A percentile compares a stretch with the other conserved stretches of the same genome.
phyloP scores from a whole-genome alignment of 805 yeast species.

The Schwanniomyces polymorphus region DNA sequence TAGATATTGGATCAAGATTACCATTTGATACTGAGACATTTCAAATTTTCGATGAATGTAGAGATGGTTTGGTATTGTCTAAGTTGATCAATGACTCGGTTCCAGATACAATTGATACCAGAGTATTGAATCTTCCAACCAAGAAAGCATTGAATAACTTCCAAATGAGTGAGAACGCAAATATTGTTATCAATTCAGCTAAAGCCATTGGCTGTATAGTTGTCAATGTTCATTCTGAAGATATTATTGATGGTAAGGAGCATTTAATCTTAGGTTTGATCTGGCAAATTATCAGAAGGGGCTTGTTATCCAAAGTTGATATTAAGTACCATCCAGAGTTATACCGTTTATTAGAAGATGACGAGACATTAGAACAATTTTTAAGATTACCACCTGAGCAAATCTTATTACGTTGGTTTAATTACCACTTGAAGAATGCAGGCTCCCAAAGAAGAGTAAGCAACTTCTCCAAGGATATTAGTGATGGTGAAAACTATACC shows the following conservation, averaged over 20 bases:
- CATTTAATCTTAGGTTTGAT: constrained; percentile 88
- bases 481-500: constrained; percentile 95
- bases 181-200: constrained; percentile 96
- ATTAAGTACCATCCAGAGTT: constrained; percentile 95
- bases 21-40: constrained; percentile 94
- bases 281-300: constrained; percentile 98
- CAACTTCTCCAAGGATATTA: constrained; percentile 84
- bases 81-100: constrained; percentile 96
- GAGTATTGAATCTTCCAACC: constrained; percentile 90
- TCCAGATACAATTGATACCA: constrained; percentile 96
- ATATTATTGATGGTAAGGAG: constrained; percentile 90
- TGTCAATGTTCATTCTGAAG: constrained; percentile 95
- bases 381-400: constrained; percentile 97
- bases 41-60: constrained; percentile 94
- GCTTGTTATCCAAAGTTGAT: constrained; percentile 90
- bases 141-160: constrained; percentile 85
- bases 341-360: constrained; percentile 91
- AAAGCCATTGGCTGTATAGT: constrained; percentile 99
- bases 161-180: constrained; percentile 95
- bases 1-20: constrained; percentile 76
- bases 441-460: constrained; percentile 82
- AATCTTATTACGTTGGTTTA: constrained; percentile 95
- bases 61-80: constrained; percentile 91
- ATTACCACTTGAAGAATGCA: constrained; percentile 92
- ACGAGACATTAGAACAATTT: constrained; percentile 95